Conservation (phyloP, 2,329 filamentous ascomycete species). For the Sporothrix globosa region DNA sequence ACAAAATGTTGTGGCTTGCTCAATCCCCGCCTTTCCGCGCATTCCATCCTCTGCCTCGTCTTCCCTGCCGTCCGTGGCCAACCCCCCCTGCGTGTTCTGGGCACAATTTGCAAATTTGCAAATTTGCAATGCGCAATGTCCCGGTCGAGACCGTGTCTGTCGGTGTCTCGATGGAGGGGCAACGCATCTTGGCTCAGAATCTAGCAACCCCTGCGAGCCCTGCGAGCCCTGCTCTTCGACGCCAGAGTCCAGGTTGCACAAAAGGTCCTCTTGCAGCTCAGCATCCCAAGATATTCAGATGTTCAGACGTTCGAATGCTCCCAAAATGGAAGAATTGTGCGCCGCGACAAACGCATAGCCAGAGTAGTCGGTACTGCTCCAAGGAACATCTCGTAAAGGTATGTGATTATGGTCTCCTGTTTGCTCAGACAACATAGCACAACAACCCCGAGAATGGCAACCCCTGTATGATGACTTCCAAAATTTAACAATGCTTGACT, state of each 20-base stretch:
- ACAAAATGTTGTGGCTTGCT: background rate
- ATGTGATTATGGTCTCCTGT: background rate
- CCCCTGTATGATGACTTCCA: slow-evolving; percentile 24
- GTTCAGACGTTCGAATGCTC: background rate
- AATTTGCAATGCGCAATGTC: background rate
- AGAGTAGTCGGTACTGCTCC: background rate
- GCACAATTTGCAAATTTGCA: background rate
- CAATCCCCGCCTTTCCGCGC: background rate
- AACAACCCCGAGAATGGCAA: background rate
- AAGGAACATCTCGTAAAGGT: background rate
- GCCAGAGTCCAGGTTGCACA: no score
- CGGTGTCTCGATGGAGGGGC: no score
- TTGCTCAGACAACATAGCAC: background rate
- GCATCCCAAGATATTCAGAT: no score
- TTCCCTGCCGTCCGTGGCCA: no score
- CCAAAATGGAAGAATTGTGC: slow-evolving; percentile 8
- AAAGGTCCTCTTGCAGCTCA: background rate
- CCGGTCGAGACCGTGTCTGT: no score
- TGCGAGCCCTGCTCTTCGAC: no score
- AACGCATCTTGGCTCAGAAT: background rate
- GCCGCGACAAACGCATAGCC: background rate
- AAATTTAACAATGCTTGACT: slow-evolving; percentile 27
- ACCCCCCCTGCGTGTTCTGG: background rate
- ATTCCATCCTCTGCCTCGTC: background rate
- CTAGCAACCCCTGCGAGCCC: no score